Evolutionary conservation across 1,284 basidiomycete species (phyloP).

Genomic region (Trichosporon coremiiforme): DNA sequence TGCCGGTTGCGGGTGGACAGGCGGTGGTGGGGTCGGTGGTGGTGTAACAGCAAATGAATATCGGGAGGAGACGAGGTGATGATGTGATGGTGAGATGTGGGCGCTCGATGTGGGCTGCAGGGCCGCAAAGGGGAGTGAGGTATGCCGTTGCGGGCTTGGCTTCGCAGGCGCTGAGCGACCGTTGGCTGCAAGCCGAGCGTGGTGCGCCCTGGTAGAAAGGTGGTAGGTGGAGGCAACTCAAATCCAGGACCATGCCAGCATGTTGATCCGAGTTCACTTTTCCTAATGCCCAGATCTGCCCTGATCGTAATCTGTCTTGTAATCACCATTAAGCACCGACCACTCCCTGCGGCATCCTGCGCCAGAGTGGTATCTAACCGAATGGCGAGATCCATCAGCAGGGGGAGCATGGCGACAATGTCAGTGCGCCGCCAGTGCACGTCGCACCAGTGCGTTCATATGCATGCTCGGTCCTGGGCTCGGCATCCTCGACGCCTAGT

Average conservation of each 20-base stretch:
- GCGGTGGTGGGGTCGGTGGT: background rate
- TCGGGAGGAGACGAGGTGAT: background rate
- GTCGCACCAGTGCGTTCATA: background rate
- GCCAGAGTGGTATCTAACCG: conserved; percentile 5
- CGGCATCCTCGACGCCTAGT: background rate
- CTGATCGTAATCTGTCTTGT: conserved; percentile 6
- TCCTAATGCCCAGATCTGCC: background rate
- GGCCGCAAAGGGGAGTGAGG: background rate
- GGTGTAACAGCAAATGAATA: background rate
- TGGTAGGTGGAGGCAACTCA: background rate
- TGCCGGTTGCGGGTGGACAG: background rate
- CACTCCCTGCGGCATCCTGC: too few relatives aligned
- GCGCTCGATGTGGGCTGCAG: background rate
- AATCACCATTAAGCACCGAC: background rate
- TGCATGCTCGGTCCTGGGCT: background rate
- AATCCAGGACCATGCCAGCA: too few relatives aligned
- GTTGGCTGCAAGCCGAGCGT: background rate
- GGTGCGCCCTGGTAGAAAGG: too few relatives aligned
- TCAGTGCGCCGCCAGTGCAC: background rate
- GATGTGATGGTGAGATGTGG: conserved; percentile 6
- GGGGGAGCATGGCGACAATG: background rate
- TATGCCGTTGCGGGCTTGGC: conserved; percentile 5
- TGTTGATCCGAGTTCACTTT: too few relatives aligned
- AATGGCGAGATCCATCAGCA: background rate
- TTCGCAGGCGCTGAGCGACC: too few relatives aligned